Evolutionary conservation across 495 filamentous ascomycete species (phyloP), one percentile per base, ranked within the genome.

Genomic region (Penicillium pulvis): DNA sequence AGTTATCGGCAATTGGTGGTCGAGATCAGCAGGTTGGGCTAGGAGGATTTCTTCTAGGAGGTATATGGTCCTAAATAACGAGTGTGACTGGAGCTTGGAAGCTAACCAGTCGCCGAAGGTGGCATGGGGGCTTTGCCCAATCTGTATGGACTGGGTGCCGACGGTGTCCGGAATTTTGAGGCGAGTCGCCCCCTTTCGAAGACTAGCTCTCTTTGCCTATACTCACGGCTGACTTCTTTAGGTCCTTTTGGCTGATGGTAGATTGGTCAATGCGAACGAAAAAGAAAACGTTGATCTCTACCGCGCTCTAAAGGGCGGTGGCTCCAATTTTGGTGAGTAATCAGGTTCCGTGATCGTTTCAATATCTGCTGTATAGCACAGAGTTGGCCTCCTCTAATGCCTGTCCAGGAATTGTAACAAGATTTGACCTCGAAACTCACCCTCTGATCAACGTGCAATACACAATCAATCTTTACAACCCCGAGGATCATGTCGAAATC

Each of bases 401-500:
- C 4, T 14, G 10, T 4, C n/a, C 3, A 46, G 45, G 45, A 5
- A 47, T 47, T 28, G 45, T 47, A 20, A 47, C 45, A 16, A 47
- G 45, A 47, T 47, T 47, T 14, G 45, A 47, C 14, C 23, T 47
- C 3, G 45, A 47, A 28, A 47, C 45, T 20, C 45, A 47, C 45
- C 45, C 45, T 14, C 23, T 47, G 3, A 47, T 47, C 23, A 47
- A 47, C 12, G 23, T 47, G 2, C 20, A 47, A 28, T 47, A 47
- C 23, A 26, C 19, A 6, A 47, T 47, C 45, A 47, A 47, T 9
- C 45, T 47, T 11, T 47, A 47, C 11, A 47, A 47, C 19, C 8
- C 23, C n/a, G 45, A 47, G 14, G 23, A 28, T 30, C 14, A 47
- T 28, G 11, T 47, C 3, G 20, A 28, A 16, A 47, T 47, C 8